Percentiles rank a stretch among this genome's conserved stretches.
Conservation (phyloP, 2,329 filamentous ascomycete genomes). For the Alternaria sp. region DNA sequence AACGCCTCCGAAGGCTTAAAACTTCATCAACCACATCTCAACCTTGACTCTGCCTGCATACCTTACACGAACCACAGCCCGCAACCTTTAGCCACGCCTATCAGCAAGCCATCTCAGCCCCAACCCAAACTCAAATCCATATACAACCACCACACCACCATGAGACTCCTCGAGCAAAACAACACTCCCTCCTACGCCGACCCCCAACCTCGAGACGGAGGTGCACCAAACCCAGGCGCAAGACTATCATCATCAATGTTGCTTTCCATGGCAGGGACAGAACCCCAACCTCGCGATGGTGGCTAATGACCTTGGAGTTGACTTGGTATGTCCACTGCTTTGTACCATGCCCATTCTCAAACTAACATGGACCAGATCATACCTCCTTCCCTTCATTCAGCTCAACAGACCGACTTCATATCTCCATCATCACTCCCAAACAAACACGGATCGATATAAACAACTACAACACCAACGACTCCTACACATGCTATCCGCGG, state of each 20-base stretch:
- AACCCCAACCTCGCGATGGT: conserved; percentile 38
- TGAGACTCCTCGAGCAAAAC: conserved; percentile 21
- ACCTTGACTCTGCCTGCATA: conserved; percentile 15
- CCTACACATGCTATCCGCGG: background rate
- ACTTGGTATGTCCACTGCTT: conserved; percentile 13
- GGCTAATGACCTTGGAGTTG: conserved; percentile 25
- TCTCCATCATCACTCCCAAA: background rate
- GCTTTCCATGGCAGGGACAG: conserved; percentile 21
- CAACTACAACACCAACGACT: background rate
- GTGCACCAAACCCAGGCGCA: conserved; percentile 35
- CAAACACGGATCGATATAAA: background rate
- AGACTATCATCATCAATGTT: conserved; percentile 23
- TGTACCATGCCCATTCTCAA: background rate
- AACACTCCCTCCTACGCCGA: conserved; percentile 21
- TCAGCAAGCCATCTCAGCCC: conserved; percentile 4
- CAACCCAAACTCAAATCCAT: background rate
- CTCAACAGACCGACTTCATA: background rate
- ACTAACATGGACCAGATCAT: conserved; percentile 19
- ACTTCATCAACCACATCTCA: conserved; percentile 16
- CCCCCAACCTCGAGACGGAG: conserved; percentile 42
- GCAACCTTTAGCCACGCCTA: conserved; percentile 19
- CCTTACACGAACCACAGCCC: conserved; percentile 13
- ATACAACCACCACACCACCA: conserved; percentile 18
- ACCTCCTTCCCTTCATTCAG: background rate
- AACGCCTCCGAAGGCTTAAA: conserved; percentile 6